Evolutionary conservation across 352 stramenopile species (phyloP).

Genomic region (Phytophthora megakarya): DNA sequence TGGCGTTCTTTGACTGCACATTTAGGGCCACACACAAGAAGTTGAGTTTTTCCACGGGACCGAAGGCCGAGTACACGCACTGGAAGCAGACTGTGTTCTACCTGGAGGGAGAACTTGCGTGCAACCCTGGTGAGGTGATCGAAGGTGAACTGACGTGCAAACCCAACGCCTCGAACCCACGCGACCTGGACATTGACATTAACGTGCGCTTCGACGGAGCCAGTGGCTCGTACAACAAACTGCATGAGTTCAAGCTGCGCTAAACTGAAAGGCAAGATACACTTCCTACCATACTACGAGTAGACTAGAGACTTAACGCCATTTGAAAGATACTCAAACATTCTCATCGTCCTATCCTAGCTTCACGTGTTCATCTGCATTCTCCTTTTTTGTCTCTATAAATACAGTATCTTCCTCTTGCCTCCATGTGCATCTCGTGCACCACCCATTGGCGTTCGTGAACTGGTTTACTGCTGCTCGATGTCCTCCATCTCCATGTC

Average conservation of each 20-base stretch:
- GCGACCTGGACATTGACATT: conserved; percentile 94
- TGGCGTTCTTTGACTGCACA: conserved; percentile 98
- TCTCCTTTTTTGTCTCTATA: conserved; percentile 55
- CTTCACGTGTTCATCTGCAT: conserved; percentile 8
- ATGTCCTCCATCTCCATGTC: conserved; percentile 75
- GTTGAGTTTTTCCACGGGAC: conserved; percentile 95
- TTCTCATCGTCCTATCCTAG: conserved; percentile 18
- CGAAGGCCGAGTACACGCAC: conserved; percentile 96
- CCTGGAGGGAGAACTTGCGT: conserved; percentile 86
- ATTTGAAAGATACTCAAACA: conserved; percentile 43
- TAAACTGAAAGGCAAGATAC: conserved; percentile 41
- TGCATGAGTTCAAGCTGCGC: conserved; percentile 83
- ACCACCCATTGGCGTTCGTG: conserved; percentile 9
- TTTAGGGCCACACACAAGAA: conserved; percentile 97
- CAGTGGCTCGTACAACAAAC: conserved; percentile 66
- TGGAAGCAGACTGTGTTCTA: conserved; percentile 99
- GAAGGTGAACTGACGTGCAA: conserved; percentile 89
- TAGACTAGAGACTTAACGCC: conserved; percentile 38
- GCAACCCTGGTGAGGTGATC: conserved; percentile 87
- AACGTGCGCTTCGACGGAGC: conserved; percentile 77
- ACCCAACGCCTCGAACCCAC: conserved; percentile 92
- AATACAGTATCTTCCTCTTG: conserved; percentile 59
- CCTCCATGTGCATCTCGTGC: neutral
- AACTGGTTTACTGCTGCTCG: conserved; percentile 34
- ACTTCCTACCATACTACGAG: conserved; percentile 25